Evolutionary conservation across 495 filamentous ascomycete genomes (phyloP).

Genomic region (Daldinia loculata): DNA sequence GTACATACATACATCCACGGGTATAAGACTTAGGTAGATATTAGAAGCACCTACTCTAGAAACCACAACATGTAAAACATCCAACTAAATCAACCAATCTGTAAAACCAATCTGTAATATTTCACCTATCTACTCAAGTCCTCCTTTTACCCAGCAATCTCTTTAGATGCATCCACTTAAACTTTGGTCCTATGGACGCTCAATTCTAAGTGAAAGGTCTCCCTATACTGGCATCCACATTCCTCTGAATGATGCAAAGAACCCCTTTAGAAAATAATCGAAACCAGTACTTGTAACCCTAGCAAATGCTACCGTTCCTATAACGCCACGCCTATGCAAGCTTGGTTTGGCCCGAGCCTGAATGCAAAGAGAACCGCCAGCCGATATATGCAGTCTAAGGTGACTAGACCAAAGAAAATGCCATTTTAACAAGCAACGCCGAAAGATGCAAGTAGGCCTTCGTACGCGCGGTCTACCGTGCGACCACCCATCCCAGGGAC

Average conservation of each 20-base stretch:
- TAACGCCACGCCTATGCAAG: conserved; percentile 41
- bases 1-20: not conserved
- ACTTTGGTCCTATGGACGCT: not conserved
- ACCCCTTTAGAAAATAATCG: not conserved
- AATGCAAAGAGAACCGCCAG: conserved; percentile 25
- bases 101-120: not conserved
- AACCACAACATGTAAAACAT: not conserved
- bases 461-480: conserved; percentile 65
- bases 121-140: conserved; percentile 2
- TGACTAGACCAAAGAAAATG: conserved; percentile 12
- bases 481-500: conserved; percentile 68
- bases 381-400: conserved; percentile 22
- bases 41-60: too few species aligned
- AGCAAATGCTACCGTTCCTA: conserved; percentile 20
- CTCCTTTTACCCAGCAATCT: not conserved
- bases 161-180: not conserved
- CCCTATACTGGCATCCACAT: not conserved
- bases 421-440: conserved; percentile 8
- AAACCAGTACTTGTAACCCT: conserved; percentile 11
- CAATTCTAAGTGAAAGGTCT: not conserved
- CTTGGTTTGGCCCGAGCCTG: conserved; percentile 12
- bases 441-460: conserved; percentile 46
- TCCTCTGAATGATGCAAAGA: not conserved
- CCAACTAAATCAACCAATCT: not conserved
- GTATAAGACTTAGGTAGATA: not conserved